Conservation (phyloP, 2,329 filamentous ascomycete genomes). For the Hypoxylon sp. region DNA sequence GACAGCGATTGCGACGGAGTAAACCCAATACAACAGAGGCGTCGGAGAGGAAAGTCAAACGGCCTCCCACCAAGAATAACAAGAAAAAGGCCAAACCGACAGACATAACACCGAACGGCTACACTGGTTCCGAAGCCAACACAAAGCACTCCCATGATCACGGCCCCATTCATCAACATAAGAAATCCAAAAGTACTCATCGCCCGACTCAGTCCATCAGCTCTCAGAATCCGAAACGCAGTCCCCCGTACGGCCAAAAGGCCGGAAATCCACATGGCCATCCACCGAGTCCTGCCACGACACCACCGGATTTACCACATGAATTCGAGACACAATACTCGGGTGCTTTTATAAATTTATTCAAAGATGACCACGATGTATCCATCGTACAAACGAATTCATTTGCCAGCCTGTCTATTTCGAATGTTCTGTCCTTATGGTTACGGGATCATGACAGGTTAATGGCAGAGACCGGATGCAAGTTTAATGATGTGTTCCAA, state of each 20-base stretch:
- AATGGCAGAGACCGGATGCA: constrained; percentile 75
- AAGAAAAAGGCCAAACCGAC: constrained; percentile 89
- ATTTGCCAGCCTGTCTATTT: constrained; percentile 81
- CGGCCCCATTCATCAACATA: constrained; percentile 71
- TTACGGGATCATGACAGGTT: constrained; percentile 80
- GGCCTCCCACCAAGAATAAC: constrained; percentile 82
- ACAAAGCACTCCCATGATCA: constrained; percentile 63
- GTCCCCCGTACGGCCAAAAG: constrained; percentile 75
- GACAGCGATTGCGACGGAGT: constrained; percentile 73
- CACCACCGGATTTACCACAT: constrained; percentile 75
- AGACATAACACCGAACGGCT: constrained; percentile 77
- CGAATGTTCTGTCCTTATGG: constrained; percentile 83
- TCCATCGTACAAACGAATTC: constrained; percentile 79
- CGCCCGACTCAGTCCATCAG: constrained; percentile 82
- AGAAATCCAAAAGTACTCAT: constrained; percentile 87
- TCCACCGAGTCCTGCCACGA: constrained; percentile 82
- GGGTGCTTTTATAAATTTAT: constrained; percentile 80
- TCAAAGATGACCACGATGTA: constrained; percentile 71
- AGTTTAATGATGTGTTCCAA: constrained; percentile 78
- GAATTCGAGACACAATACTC: constrained; percentile 79
- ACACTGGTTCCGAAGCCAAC: constrained; percentile 70
- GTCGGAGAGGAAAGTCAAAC: constrained; percentile 79
- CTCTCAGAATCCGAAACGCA: constrained; percentile 75
- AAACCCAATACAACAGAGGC: constrained; percentile 60
- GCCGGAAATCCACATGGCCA: constrained; percentile 70